Conservation (phyloP, 345 rosid species). For the Pugionium cornutum region DNA sequence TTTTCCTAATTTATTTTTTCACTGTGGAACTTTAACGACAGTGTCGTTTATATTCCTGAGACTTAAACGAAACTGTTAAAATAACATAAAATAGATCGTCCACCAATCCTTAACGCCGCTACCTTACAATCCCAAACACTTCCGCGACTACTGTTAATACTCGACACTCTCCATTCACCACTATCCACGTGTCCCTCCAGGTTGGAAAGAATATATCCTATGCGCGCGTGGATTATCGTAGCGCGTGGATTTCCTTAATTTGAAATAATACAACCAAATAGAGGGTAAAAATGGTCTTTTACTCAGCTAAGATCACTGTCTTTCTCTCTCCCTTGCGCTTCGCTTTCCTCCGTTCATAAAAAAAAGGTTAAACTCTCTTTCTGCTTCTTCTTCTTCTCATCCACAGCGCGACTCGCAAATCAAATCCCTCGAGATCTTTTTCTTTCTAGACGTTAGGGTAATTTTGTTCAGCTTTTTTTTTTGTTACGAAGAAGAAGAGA, state of each 20-base stretch:
- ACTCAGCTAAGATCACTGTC: constrained; percentile 33
- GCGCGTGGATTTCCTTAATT: constrained; percentile 22
- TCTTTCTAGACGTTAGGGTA: not conserved
- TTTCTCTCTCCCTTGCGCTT: constrained; percentile 7
- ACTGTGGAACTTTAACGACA: constrained; percentile 28
- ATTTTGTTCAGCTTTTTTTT: not conserved
- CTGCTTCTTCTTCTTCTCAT: constrained; percentile 8
- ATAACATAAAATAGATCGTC: constrained; percentile 14
- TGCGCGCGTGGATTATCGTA: constrained; percentile 13
- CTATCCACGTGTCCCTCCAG: constrained; percentile 37
- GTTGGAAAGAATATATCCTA: constrained; percentile 24
- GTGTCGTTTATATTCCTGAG: constrained; percentile 31
- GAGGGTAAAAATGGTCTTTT: constrained; percentile 33
- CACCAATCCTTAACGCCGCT: constrained; percentile 39
- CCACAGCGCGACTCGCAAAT: constrained; percentile 22
- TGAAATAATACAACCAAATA: not conserved
- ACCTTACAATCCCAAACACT: constrained; percentile 15
- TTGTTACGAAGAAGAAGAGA: constrained; percentile 13
- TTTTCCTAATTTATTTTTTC: not conserved
- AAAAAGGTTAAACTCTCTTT: constrained; percentile 22
- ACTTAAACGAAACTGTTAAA: constrained; percentile 37
- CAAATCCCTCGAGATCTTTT: constrained; percentile 1
- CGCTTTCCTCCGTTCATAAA: constrained; percentile 29
- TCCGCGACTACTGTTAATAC: constrained; percentile 10
- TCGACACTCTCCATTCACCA: constrained; percentile 4